Conservation (phyloP, 306 rosid genomes). For the Lathyrus aphaca region DNA sequence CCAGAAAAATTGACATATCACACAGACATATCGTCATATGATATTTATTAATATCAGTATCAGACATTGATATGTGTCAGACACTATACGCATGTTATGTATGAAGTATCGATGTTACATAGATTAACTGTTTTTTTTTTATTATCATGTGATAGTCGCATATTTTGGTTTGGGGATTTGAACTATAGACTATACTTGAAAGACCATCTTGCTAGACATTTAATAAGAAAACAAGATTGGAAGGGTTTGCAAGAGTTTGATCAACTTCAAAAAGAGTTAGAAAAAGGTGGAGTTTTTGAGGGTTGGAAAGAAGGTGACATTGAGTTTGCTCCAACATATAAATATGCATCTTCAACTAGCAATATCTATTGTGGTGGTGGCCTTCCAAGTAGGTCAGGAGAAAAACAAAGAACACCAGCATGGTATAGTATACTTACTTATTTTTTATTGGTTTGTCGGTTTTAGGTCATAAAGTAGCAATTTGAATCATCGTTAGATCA, state of each 20-base stretch:
- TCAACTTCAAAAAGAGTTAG: conserved; percentile 74
- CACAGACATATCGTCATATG: not conserved
- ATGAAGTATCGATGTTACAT: not conserved
- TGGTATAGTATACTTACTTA: conserved; percentile 54
- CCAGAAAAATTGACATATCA: too few relatives aligned
- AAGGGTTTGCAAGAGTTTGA: conserved; percentile 77
- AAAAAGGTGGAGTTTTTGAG: conserved; percentile 80
- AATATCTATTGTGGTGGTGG: conserved; percentile 80
- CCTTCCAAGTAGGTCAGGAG: conserved; percentile 65
- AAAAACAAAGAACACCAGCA: conserved; percentile 97
- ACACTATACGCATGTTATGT: too few relatives aligned
- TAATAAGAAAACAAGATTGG: conserved; percentile 84
- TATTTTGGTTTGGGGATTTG: conserved; percentile 97
- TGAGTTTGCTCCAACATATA: conserved; percentile 90
- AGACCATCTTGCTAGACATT: conserved; percentile 71
- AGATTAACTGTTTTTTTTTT: not conserved
- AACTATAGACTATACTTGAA: conserved; percentile 92
- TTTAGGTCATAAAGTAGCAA: not conserved
- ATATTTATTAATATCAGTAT: not conserved
- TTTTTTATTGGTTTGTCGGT: not conserved
- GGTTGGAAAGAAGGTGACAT: conserved; percentile 93
- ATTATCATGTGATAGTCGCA: conserved; percentile 64
- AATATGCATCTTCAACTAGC: conserved; percentile 66
- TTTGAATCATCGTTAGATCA: not conserved
- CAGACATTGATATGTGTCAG: too few relatives aligned